Base-by-base conservation (phyloP, 192 early-diverging fungal species). In the Pilaira anomala region DNA sequence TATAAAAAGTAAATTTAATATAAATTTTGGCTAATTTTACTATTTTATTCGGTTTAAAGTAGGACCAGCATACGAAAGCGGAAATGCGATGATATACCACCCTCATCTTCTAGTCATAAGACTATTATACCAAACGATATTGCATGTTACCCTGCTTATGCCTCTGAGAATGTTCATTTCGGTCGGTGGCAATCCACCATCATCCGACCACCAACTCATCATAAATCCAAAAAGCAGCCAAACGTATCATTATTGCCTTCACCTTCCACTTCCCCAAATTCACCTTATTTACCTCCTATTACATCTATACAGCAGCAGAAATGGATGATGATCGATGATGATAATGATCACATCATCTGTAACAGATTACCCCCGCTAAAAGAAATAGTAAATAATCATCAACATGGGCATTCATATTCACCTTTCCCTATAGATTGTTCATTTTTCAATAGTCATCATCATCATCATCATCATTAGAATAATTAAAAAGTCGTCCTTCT, bases 81-180 rank as follows among this genome's bases (percentile, higher is more conserved):
- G 25, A 60, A 60, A 55, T 9, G 28, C n/a, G 53, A 55, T 11
- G 53, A 55, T 7, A 30, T 26, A 3, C 53, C 28, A 12, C 28
- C 25, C 2, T 36, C 30, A 55, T 33, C n/a, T 36, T 33, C 24
- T 26, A 22, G 28, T 28, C 24, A 55, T 55, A 36, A 30, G 16
- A 36, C 5, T 7, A 29, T 55, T 28, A 55, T 33, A 55, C 53
- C 53, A 30, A 55, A 36, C 19, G 33, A 36, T 36, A 19, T 18
- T n/a, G 28, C 19, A 7, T 29, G 28, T 36, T 29, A 26, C 12
- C 53, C 53, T 3, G 18, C 53, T n/a, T 55, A 55, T 46, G 42
- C 42, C 28, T 60, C 58, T n/a, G 40, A 60, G n/a, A 44, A 60
- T n/a, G 58, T 60, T 29, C 42, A 60, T 44, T 60, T 60, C 28